A percentile compares a stretch with the other conserved stretches of the same genome.
These are phyloP conservation scores for Podospora fimiseda DNA, from an alignment of 495 filamentous ascomycete genomes.

Conservation along the genomic window DNA sequence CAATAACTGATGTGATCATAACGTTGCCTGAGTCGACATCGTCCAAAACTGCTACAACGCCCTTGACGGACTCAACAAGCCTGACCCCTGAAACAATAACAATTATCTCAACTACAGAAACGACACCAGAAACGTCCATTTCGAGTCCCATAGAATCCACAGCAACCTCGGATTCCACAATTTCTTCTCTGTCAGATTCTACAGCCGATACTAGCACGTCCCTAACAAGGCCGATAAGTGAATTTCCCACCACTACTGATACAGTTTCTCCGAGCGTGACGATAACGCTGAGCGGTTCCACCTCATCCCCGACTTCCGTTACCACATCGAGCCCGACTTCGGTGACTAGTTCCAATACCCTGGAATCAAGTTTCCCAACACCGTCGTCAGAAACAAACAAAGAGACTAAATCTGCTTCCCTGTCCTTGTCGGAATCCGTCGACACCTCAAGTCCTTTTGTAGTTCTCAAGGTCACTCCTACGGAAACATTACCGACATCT, in stretches of 20 bases:
- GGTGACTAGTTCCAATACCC: background rate
- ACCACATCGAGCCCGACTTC: background rate
- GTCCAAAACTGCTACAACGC: background rate
- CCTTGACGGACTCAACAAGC: background rate
- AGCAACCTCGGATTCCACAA: background rate
- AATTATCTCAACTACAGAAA: background rate
- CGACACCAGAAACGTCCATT: background rate
- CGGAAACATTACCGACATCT: too few species aligned
- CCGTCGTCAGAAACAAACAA: background rate
- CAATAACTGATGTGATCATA: background rate
- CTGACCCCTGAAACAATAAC: background rate
- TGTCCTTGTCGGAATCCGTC: background rate
- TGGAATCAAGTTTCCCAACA: background rate
- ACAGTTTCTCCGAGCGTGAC: too few species aligned
- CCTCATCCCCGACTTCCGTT: too few species aligned
- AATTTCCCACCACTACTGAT: too few species aligned
- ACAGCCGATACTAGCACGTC: too few species aligned
- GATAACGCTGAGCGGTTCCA: too few species aligned
- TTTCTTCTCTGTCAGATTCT: background rate
- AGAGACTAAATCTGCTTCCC: too few species aligned
- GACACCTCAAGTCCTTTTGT: background rate
- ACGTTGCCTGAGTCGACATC: background rate
- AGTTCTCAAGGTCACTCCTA: background rate
- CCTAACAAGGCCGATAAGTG: too few species aligned
- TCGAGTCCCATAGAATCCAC: background rate